Evolutionary conservation across 352 stramenopile genomes (phyloP).

Genomic region (Phytophthora boehmeriae): DNA sequence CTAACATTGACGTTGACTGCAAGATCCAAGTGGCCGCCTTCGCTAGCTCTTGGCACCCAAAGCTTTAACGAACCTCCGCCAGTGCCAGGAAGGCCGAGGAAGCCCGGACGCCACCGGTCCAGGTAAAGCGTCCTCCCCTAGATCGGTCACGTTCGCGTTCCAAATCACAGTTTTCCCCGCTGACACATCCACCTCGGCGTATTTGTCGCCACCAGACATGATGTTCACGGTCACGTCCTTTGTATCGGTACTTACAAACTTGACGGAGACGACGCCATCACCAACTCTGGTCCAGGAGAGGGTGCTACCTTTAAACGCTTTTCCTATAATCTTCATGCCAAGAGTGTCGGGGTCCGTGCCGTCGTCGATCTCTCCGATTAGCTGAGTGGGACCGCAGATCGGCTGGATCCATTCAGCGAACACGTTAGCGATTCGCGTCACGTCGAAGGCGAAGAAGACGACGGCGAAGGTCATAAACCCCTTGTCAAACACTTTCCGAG

Average conservation of each 20-base stretch:
- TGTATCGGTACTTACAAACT: constrained; percentile 42
- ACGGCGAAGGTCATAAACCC: constrained; percentile 33
- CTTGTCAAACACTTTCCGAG: constrained; percentile 31
- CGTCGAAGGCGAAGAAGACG: constrained; percentile 33
- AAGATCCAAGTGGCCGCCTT: constrained; percentile 37
- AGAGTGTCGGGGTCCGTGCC: constrained; percentile 47
- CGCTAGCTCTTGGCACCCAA: constrained; percentile 29
- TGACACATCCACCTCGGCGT: constrained; percentile 50
- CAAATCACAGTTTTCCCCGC: constrained; percentile 28
- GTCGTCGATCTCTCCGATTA: constrained; percentile 50
- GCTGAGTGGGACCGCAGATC: constrained; percentile 35
- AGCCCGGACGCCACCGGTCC: constrained; percentile 31
- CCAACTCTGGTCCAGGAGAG: constrained; percentile 50
- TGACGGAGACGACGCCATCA: constrained; percentile 51
- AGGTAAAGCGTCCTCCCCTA: constrained; percentile 37
- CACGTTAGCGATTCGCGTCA: constrained; percentile 34
- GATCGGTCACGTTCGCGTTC: constrained; percentile 25
- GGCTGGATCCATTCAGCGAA: constrained; percentile 40
- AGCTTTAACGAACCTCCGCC: constrained; percentile 34
- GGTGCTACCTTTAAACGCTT: constrained; percentile 46
- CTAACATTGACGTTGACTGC: constrained; percentile 28
- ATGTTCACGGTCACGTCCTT: constrained; percentile 40
- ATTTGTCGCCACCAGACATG: constrained; percentile 35
- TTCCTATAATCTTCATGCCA: constrained; percentile 39
- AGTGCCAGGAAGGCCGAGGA: constrained; percentile 31